Evolutionary conservation across 805 yeast species (phyloP).

Genomic region (Monosporozyma solicola): DNA sequence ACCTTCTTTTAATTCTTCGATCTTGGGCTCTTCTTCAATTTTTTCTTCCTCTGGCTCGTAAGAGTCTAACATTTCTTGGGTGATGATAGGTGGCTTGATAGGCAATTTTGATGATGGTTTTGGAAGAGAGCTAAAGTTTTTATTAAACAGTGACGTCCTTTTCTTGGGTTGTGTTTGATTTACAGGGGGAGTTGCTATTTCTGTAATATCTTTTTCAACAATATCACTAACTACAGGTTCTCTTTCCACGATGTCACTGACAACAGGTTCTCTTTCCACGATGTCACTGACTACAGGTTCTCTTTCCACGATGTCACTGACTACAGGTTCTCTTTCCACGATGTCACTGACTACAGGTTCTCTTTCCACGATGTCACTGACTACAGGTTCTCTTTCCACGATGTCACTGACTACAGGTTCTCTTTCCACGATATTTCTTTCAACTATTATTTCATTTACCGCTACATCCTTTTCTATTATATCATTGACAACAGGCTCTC

Average conservation of each 20-base stretch:
- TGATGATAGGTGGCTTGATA: neutral
- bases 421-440: neutral
- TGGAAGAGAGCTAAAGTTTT: constrained; percentile 7
- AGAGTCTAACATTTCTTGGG: constrained; percentile 8
- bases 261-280: neutral
- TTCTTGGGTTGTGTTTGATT: neutral
- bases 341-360: neutral
- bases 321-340: neutral
- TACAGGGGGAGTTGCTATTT: neutral
- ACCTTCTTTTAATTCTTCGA: neutral
- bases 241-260: neutral
- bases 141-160: constrained; percentile 2
- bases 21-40: neutral
- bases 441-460: neutral
- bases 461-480: neutral
- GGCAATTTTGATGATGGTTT: neutral
- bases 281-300: neutral
- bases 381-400: neutral
- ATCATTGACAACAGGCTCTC: neutral
- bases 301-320: neutral
- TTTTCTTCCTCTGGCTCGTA: constrained; percentile 3
- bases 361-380: neutral
- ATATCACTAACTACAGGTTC: neutral
- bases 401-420: constrained; percentile 3
- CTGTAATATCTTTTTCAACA: neutral